Percentiles rank a stretch among this genome's conserved stretches.
Evolutionary conservation across 345 rosid genomes (phyloP).

Genomic region (Ceriops zippeliana): DNA sequence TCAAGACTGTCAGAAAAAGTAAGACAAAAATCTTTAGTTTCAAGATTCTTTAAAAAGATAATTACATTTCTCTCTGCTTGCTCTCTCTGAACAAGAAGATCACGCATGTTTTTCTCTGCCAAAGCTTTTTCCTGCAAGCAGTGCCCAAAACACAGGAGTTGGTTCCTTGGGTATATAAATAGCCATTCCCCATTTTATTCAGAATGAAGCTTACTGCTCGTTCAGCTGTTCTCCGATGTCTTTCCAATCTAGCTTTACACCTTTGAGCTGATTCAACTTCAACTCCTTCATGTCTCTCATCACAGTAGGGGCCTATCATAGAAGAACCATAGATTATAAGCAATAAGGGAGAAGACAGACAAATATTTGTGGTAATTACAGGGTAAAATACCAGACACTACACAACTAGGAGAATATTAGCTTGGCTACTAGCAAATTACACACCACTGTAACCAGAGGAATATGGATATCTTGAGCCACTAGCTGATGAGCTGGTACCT

Average conservation of each 20-base stretch:
- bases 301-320: conserved; percentile 25
- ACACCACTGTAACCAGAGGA: conserved; percentile 49
- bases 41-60: conserved; percentile 5
- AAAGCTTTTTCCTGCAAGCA: conserved; percentile 85
- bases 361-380: not conserved
- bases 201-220: conserved; percentile 51
- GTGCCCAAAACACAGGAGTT: conserved; percentile 12
- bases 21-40: not conserved
- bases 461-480: conserved; percentile 44
- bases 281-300: conserved; percentile 41
- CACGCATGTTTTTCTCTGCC: conserved; percentile 93
- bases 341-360: not conserved
- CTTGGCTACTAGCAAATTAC: conserved; percentile 8
- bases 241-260: conserved; percentile 88
- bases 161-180: conserved; percentile 1
- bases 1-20: conserved; percentile 11
- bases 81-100: conserved; percentile 83
- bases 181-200: not conserved
- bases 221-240: conserved; percentile 88
- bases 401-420: not conserved
- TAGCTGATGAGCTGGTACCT: conserved; percentile 41
- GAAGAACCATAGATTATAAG: conserved; percentile 13
- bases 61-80: conserved; percentile 83
- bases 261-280: conserved; percentile 94
- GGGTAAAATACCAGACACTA: not conserved